Evolutionary conservation across 495 filamentous ascomycete species (phyloP), one percentile per base, ranked within the genome.

Genomic region (Recurvomyces mirabilis): DNA sequence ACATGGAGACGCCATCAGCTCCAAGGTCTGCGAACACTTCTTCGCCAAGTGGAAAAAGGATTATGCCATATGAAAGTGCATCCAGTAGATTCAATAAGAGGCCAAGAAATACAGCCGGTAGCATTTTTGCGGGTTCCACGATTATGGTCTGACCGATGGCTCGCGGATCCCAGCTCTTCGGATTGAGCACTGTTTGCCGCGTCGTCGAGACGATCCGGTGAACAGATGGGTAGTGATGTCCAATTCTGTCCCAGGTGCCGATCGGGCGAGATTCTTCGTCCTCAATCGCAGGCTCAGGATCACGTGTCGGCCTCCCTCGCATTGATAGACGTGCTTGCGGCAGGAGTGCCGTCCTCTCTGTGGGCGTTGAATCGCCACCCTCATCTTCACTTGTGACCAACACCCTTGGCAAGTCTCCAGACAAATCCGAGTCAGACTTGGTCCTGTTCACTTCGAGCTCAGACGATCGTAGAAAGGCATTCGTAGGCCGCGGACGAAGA

Each of bases 51-150:
- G 91, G 91, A 50, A 98, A 98, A 14, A 98, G 64, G 51, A 98
- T 96, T 81, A 94, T 89, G 42, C 87, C 91, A 58, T 98, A 98
- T 11, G 89, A 95, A 29, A 98, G 60, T 19, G 87, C 91, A 66
- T 98, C 91, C 20, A 98, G 68, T 31, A 98, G 79, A 54, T 95
- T 98, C 14, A 98, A 71, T 5, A 98, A 68, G 14, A 94, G 68
- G 0, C 91, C 91, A 2, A 98, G 74, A 46, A 93, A 67, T 3
- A 96, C 88, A 5, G 89, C 81, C 1, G 93, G 91, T 11, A 95
- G 55, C 37, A 78, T 78, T 29, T 73, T 71, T 19, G 77, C 58
- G 5, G 87, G 82, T 44, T 81, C 69, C 14, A 82, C 63, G 9
- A 91, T 60, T 3, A 69, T 74, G 19, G 73, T 68, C 42, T 71